Base-by-base conservation (phyloP, 192 early-diverging fungal species). In the Obelidium mucronatum region DNA sequence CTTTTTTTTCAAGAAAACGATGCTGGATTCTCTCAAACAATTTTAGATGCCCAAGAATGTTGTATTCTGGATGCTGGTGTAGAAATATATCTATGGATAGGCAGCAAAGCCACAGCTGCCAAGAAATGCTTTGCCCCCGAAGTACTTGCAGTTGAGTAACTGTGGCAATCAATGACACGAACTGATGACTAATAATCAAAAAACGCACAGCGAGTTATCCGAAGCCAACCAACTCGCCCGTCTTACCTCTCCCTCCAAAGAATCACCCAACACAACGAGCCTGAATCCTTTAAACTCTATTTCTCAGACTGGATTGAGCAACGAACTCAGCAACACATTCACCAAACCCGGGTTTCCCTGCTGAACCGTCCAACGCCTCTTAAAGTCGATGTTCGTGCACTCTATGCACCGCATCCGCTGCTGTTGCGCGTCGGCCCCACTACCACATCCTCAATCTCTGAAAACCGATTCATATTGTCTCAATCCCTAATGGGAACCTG, bases 61-160 rank as follows among this genome's bases (percentile, higher is more conserved):
- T 85, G 78, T 63, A 69, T 88, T 1, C 66, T 88, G 34, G 87
- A 88, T 72, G 79, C 70, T 22, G 85, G 83, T 13, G 67, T 77
- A 19, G 83, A 87, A 42, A 52, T 88, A 37, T 87, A 80, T 55
- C 53, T 88, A 33, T 88, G 87, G 87, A 81, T 86, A 24, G 87
- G 87, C 19, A 80, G 73, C 37, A 55, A 60, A 6, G 61, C 83
- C 5, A 30, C 40, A 24, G 0, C 69, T 1, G 58, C 55, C 2
- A 34, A 78, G 30, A 77, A 81, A 53, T 37, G 6, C 11, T 44
- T 34, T 11, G 80, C 85, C 1, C 81, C 81, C 5, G 81, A 85
- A 66, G 68, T 85, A 0, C 56, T 88, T n/a, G 83, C 87, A 19
- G 85, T 85, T 56, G 26, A 74, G 55, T 73, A 37, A 37, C 36